Evolutionary conservation across 306 rosid species (phyloP).

Genomic region (Ammopiptanthus mongolicus): DNA sequence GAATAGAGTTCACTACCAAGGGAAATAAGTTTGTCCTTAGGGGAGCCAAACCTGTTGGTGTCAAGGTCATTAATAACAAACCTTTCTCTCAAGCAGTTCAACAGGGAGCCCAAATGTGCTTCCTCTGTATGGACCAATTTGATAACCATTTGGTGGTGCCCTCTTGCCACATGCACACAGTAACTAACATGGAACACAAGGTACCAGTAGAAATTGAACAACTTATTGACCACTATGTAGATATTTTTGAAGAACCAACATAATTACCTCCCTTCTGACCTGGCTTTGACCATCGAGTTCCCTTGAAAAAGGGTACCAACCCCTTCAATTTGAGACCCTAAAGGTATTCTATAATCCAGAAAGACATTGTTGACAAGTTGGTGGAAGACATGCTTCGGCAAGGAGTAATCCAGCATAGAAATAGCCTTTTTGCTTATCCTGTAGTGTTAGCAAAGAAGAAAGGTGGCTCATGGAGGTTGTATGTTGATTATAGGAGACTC

Average conservation of each 20-base stretch:
- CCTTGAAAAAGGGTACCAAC: background rate
- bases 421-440: background rate
- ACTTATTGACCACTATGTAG: too few species aligned
- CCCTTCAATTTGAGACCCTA: background rate
- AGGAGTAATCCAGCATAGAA: background rate
- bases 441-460: background rate
- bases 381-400: background rate
- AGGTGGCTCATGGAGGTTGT: background rate
- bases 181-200: too few species aligned
- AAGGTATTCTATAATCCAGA: background rate
- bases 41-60: too few species aligned
- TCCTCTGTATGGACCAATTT: too few species aligned
- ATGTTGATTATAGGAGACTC: background rate
- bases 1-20: too few species aligned
- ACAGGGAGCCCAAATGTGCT: too few species aligned
- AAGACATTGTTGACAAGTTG: background rate
- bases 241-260: background rate
- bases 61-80: too few species aligned
- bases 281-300: background rate
- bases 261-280: background rate
- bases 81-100: too few species aligned
- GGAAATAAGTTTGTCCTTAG: too few species aligned
- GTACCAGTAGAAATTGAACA: background rate
- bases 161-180: too few species aligned
- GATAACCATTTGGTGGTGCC: too few species aligned